Percentiles rank a stretch among this genome's conserved stretches.
These are phyloP conservation scores for Cutaneotrichosporon cyanovorans DNA, from an alignment of 1,284 basidiomycete species.

Conservation along the genomic window DNA sequence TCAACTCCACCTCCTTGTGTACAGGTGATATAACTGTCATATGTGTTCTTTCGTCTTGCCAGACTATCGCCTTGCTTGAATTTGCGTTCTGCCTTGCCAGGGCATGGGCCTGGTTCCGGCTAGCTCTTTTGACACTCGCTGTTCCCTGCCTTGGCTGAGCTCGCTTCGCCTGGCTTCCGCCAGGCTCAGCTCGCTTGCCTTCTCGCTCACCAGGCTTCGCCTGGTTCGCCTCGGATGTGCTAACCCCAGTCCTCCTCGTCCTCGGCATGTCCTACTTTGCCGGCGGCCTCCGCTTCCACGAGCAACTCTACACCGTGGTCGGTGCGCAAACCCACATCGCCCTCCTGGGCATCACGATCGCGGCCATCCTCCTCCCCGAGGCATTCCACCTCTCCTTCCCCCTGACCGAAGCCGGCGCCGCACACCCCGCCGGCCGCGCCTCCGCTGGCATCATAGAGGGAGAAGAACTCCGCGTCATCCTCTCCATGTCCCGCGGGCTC, in stretches of 20 bases:
- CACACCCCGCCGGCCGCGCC: not conserved
- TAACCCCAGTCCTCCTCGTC: constrained; percentile 55
- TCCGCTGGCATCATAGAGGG: constrained; percentile 15
- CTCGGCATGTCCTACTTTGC: constrained; percentile 61
- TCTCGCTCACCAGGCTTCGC: not conserved
- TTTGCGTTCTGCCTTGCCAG: no score
- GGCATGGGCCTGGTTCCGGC: no score
- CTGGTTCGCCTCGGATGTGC: not conserved
- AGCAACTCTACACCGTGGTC: constrained; percentile 57
- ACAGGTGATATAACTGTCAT: no score
- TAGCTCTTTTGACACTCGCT: no score
- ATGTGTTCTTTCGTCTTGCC: no score
- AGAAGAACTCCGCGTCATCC: constrained; percentile 36
- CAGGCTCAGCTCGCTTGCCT: no score
- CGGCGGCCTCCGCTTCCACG: constrained; percentile 56
- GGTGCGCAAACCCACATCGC: constrained; percentile 75
- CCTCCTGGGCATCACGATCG: constrained; percentile 62
- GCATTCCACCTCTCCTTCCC: constrained; percentile 53
- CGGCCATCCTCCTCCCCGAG: constrained; percentile 66
- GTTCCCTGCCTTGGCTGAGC: no score
- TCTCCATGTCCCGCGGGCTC: constrained; percentile 50
- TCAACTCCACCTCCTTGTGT: no score
- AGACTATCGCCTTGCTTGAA: no score
- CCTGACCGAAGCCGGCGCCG: constrained; percentile 15
- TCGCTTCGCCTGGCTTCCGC: no score